Conservation (phyloP, 2,329 filamentous ascomycete genomes). For the Huntiella decipiens region DNA sequence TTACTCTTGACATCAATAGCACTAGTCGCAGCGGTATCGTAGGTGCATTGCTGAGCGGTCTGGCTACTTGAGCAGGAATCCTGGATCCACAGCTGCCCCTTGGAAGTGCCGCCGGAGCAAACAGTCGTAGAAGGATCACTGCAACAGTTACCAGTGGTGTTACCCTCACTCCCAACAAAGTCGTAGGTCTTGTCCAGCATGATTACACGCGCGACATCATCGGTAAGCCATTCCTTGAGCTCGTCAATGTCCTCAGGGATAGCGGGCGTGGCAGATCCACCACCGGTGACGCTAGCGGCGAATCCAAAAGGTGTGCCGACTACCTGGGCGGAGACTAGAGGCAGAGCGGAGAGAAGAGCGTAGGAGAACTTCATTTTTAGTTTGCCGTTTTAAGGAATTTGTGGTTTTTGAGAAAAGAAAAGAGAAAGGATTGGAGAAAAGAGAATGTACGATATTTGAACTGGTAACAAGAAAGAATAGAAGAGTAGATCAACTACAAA, state of each 20-base stretch:
- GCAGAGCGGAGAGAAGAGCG: conserved; percentile 6
- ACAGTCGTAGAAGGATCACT: conserved; percentile 12
- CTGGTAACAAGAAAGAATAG: background rate
- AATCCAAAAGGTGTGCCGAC: conserved; percentile 17
- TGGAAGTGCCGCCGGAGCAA: conserved; percentile 12
- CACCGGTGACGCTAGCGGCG: conserved; percentile 28
- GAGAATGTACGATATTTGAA: background rate
- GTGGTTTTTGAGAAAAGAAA: background rate
- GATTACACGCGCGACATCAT: conserved; percentile 19
- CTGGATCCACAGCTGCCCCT: conserved; percentile 16
- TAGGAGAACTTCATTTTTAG: background rate
- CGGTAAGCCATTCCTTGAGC: conserved; percentile 18
- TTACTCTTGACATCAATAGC: conserved; percentile 20
- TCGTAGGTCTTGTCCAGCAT: conserved; percentile 18
- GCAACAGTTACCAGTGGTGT: conserved; percentile 14
- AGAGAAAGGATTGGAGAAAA: background rate
- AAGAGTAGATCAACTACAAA: conserved; percentile 1
- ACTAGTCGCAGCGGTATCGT: background rate
- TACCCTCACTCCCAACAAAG: conserved; percentile 16
- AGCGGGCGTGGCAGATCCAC: conserved; percentile 25
- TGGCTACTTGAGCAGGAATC: conserved; percentile 15
- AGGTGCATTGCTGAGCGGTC: conserved; percentile 8
- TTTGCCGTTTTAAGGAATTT: background rate
- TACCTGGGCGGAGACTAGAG: conserved; percentile 16
- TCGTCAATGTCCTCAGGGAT: conserved; percentile 27